Conservation (phyloP, 345 rosid genomes). For the Salix suchowensis region DNA sequence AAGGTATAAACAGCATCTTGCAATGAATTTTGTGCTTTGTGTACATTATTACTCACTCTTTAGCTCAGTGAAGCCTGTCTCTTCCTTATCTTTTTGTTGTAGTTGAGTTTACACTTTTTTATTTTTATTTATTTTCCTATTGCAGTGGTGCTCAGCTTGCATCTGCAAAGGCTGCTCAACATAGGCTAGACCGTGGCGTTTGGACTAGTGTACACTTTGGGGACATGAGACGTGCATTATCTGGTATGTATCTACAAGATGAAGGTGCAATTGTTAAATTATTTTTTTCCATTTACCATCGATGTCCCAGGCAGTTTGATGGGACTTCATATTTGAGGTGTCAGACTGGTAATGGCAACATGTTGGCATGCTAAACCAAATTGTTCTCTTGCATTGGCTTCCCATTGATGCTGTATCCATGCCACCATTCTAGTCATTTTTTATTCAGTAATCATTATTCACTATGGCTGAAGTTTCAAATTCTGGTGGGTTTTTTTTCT, state of each 20-base stretch:
- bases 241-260: slow-evolving; percentile 21
- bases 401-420: background rate
- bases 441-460: too few relatives aligned
- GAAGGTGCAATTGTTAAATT: background rate
- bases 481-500: too few relatives aligned
- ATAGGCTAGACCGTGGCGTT: slow-evolving; percentile 56
- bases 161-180: slow-evolving; percentile 58
- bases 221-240: slow-evolving; percentile 61
- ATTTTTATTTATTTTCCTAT: background rate
- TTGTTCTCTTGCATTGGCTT: background rate
- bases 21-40: background rate
- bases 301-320: background rate
- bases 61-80: background rate
- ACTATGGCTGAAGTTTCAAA: too few relatives aligned
- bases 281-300: background rate
- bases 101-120: background rate
- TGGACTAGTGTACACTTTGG: slow-evolving; percentile 55
- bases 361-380: background rate
- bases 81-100: background rate
- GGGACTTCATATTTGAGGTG: background rate
- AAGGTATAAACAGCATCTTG: slow-evolving; percentile 29
- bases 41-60: too few relatives aligned
- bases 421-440: too few relatives aligned
- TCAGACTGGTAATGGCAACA: background rate
- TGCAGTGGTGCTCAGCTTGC: slow-evolving; percentile 54